Evolutionary conservation across 345 rosid species (phyloP).

Genomic region (Stellera chamaejasme): DNA sequence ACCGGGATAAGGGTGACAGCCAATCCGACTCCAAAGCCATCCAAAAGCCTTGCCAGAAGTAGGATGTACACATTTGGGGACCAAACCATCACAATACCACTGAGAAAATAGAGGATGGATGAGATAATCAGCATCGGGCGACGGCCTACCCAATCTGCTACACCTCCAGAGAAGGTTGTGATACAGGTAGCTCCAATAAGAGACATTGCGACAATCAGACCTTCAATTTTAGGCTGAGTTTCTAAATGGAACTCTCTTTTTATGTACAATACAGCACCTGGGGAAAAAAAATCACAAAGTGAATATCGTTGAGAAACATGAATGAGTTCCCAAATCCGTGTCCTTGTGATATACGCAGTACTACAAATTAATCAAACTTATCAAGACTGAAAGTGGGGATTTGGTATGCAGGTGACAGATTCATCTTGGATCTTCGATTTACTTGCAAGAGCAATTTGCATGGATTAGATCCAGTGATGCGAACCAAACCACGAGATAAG

Average conservation of each 20-base stretch:
- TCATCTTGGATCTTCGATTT: too few relatives aligned
- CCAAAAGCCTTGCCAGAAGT: slow-evolving; percentile 83
- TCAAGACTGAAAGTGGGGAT: too few relatives aligned
- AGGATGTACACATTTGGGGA: slow-evolving; percentile 81
- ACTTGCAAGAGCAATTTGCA: too few relatives aligned
- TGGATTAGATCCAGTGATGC: background rate
- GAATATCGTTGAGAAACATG: slow-evolving; percentile 7
- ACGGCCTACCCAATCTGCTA: slow-evolving; percentile 83
- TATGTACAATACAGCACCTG: slow-evolving; percentile 91
- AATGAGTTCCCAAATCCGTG: background rate
- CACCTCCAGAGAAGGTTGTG: slow-evolving; percentile 79
- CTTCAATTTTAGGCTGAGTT: slow-evolving; percentile 69
- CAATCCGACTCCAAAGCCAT: slow-evolving; percentile 91
- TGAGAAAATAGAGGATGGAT: slow-evolving; percentile 56
- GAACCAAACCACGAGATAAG: background rate
- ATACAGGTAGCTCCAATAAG: slow-evolving; percentile 88
- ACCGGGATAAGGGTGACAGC: slow-evolving; percentile 86
- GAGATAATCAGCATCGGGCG: slow-evolving; percentile 82
- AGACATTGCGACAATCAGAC: slow-evolving; percentile 85
- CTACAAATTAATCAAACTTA: too few relatives aligned
- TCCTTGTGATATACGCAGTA: background rate
- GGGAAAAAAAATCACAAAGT: slow-evolving; percentile 9
- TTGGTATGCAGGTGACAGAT: too few relatives aligned
- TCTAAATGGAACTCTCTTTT: slow-evolving; percentile 76
- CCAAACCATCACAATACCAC: slow-evolving; percentile 88